Evolutionary conservation across 441 rosid genomes (phyloP), one percentile per base, ranked within the genome.

Genomic region (Gossypium laxum): DNA sequence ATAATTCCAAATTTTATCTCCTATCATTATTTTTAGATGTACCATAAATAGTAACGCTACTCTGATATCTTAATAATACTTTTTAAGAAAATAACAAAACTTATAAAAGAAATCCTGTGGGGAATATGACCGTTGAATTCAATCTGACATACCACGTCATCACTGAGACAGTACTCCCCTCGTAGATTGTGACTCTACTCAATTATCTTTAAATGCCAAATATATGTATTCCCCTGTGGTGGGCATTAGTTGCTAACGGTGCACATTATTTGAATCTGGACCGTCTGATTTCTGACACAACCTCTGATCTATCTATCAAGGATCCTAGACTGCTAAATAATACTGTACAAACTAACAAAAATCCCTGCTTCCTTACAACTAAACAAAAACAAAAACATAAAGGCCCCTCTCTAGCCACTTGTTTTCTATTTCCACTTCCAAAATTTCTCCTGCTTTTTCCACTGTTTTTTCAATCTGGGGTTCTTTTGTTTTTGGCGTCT

Each of bases 61-160:
- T 30, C 6, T 30, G 6, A 30, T 30, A 30, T 30, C 34, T 30
- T 30, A 30, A 30, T 30, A 30, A 30, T 30, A 30, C 6, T 30
- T 32, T 32, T 32, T 32, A 32, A 32, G 38, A 32, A 32, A 32
- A 32, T 32, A 32, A 32, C 41, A 32, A 1, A 32, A 6, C 41
- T 4, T 11, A 38, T 12, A 22, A 56, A 51, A 51, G 15, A 11
- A 21, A 2, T n/a, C 24, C 64, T 12, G 38, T 24, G 8, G 4
- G 17, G 59, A 55, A 63, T 2, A 64, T 17, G 68, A 63, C 74
- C 76, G 68, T 77, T 77, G 72, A 69, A 24, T 63, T 54, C 63
- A 54, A 62, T 55, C 41, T 71, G 52, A 38, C 5, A n/a, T 34
- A 68, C 74, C 80, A 77, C 11, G 58, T 72, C 80, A 73, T 41